Evolutionary conservation across 805 yeast genomes (phyloP), one percentile per base, ranked within the genome.

Genomic region (Hanseniaspora singularis): DNA sequence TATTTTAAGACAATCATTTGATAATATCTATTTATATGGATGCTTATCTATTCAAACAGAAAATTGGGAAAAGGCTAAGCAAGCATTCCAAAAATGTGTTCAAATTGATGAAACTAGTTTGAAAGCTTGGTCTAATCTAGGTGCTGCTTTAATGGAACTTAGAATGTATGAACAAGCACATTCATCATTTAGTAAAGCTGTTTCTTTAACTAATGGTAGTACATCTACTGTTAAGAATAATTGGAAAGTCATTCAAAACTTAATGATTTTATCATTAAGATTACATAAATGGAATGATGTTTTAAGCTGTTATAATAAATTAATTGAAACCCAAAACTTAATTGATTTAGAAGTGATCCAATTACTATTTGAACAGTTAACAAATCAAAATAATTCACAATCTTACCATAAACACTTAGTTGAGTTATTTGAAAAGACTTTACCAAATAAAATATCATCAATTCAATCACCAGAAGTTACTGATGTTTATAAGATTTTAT

Each of bases 221-320:
- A 67, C 80, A 33, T 80, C 86, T 31, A 79, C 77, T 39, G 75
- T 77, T 22, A 77, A 75, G 53, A 74, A 74, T 46, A 83, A 88
- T 41, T 84, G 96, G 95, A 76, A 83, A 55, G 77, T 92, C 28
- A 88, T 89, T 82, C 92, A 86, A 55, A 92, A 92, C 59, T 86
- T 77, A 56, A 66, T 85, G 57, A 68, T 77, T 24, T 89, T 89
- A 19, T 94, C 96, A 0, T 78, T 79, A 23, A 83, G 79, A 57
- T 65, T 88, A 37, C 69, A 74, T n/a, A 83, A 84, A 56, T 92
- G 97, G 96, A 78, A 74, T 51, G 95, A 86, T 49, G 96, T 83
- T 3, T 67, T 88, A 16, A 63, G 74, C 30, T 96, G 95, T 0
- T 71, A 81, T n/a, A 22, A 72, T 69, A 51, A 74, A 76, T 52